Evolutionary conservation across 225 moss, liverwort and hornwort genomes (phyloP), one percentile per base, ranked within the genome.

Genomic region (Marchantia polymorpha): DNA sequence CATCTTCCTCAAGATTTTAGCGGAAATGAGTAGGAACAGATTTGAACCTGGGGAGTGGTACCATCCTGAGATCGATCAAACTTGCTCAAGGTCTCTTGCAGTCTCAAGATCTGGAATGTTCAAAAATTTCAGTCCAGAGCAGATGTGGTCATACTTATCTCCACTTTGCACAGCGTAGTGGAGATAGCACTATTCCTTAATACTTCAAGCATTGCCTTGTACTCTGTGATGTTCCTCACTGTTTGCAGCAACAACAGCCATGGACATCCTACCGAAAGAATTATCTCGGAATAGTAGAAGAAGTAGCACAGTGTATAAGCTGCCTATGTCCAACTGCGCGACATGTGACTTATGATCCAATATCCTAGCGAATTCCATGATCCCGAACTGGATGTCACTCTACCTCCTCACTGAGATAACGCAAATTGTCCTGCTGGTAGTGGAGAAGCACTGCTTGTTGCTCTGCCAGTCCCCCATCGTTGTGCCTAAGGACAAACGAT

Each of bases 401-500:
- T 52, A 88, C 85, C 87, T 88, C 87, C 78, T 83, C 85, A 67
- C 87, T 88, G 16, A 88, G 85, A 70, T 85, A 85, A 5, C 87
- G 87, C 30, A 88, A 27, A 27, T 88, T 88, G 74, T 88, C 87
- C 73, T 88, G 87, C 78, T 88, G 87, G 72, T 88, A 88, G 25
- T 88, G 87, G 60, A 88, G 85, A 39, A 88, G 85, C 52, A 85
- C 78, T 75, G 87, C 83, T 81, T 88, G 87, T 65, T 88, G 87
- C 79, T 88, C 87, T 75, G 87, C 85, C n/a, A 88, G 77, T 78
- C 77, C 85, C 56, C 87, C 85, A 52, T 85, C 87, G 73, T 83
- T 78, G 56, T 74, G 60, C 54, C 87, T 88, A 52, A 48, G 31
- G 25, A 52, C 69, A 0, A 82, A 20, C 30, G 49, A 14, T 69